These are phyloP conservation scores for Plasmodium falciparum DNA, from an alignment of 169 alveolate species.

Conservation along the genomic window DNA sequence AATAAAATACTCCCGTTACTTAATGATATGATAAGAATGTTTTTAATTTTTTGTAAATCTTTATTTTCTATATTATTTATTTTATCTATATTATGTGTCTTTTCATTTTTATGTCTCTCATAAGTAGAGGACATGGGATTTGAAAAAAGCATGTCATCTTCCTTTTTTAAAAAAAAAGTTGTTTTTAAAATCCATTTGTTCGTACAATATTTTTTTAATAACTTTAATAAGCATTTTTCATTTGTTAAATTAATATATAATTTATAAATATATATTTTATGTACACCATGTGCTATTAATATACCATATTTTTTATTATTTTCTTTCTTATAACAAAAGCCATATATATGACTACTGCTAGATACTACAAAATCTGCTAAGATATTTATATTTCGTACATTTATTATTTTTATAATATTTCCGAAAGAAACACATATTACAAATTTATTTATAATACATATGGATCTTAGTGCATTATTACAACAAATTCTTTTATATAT, in stretches of 20 bases:
- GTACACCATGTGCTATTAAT: slow-evolving; percentile 69
- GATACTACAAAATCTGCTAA: slow-evolving; percentile 41
- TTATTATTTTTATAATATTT: slow-evolving; percentile 63
- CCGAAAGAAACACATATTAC: slow-evolving; percentile 54
- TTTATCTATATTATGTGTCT: neutral
- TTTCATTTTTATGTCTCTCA: neutral
- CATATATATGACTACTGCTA: slow-evolving; percentile 64
- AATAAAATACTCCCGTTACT: slow-evolving; percentile 61
- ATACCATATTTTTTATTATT: slow-evolving; percentile 13
- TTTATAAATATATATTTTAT: slow-evolving; percentile 41
- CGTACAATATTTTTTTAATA: slow-evolving; percentile 29
- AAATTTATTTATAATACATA: slow-evolving; percentile 18
- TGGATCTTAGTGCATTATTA: slow-evolving; percentile 54
- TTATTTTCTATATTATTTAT: neutral
- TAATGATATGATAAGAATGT: slow-evolving; percentile 21
- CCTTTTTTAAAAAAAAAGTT: slow-evolving; percentile 7
- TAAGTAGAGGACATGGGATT: neutral
- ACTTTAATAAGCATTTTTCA: slow-evolving; percentile 5
- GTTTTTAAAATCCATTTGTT: slow-evolving; percentile 63
- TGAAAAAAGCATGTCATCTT: neutral
- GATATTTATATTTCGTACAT: slow-evolving; percentile 29
- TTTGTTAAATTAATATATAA: neutral
- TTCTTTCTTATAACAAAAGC: slow-evolving; percentile 22
- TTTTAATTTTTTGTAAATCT: neutral
- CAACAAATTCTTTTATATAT: slow-evolving; percentile 36